Evolutionary conservation across 768 basidiomycete genomes (phyloP), one percentile per base, ranked within the genome.

Genomic region (Russula ochroleuca): DNA sequence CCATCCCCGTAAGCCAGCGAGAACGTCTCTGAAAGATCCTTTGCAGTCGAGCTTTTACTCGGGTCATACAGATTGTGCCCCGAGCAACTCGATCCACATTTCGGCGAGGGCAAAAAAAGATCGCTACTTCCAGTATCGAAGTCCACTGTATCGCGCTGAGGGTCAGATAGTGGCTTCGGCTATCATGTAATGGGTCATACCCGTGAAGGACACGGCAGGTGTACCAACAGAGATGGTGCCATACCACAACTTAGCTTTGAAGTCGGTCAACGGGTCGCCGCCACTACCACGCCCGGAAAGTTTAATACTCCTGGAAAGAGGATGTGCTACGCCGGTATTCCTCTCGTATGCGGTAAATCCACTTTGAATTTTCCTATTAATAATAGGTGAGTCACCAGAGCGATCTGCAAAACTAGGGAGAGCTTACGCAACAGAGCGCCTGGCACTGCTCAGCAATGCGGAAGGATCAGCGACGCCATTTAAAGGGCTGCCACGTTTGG

Each of bases 1-100:
- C 80, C 79, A 55, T 74, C 79, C 17, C 71, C 73, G 63, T 79
- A 83, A 1, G 40, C 1, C 11, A 80, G 67, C 8, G 63, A 47
- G 67, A 80, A 78, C 0, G 66, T 49, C 38, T 69, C 65, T 13
- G 49, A 57, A 33, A 70, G 55, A 62, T 72, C 63, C 6, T 65
- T 40, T 9, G 79, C 72, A 3, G 60, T 55, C 6, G 31, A 47
- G 52, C 64, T 66, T 5, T 41, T n/a, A n/a, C 14, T 40, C 35
- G 57, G 33, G 21, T 57, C 8, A 50, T 67, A 61, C 23, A 19
- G 5, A 0, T 13, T 35, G 50, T 65, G 66, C 0, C 67, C 61
- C 5, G 65, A 35, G 63, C 79, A 81, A 33, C 62, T 70, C 37
- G 43, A 52, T 38, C 35, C 54, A 59, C 78, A 78, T 35, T 37